Evolutionary conservation across 2,329 filamentous ascomycete genomes (phyloP), one percentile per base, ranked within the genome.

Genomic region (Purpureocillium takamizusanense): DNA sequence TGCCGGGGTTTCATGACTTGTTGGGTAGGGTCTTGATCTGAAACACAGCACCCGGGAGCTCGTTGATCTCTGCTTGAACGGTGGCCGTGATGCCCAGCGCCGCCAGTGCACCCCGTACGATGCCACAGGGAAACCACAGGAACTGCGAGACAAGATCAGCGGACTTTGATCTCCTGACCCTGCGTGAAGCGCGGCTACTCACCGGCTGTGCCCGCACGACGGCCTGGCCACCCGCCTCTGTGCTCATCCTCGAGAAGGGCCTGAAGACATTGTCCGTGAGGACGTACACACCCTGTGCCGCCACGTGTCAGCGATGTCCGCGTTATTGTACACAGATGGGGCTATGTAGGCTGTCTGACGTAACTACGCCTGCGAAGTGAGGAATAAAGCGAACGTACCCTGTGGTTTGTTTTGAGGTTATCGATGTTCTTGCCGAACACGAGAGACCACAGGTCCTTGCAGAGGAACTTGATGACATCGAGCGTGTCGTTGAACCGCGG

Each of bases 341-440:
- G n/a, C n/a, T n/a, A n/a, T n/a, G n/a, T n/a, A n/a, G n/a, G n/a
- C n/a, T n/a, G n/a, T n/a, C n/a, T n/a, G n/a, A n/a, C n/a, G n/a
- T n/a, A n/a, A n/a, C n/a, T n/a, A n/a, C n/a, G n/a, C n/a, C n/a
- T n/a, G 36, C 15, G 15, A 36, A 21, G 35, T 45, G 23, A 44
- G 46, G 32, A 31, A 32, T 21, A 10, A n/a, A 32, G 29, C 17
- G n/a, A 31, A 27, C 23, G 25, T 66, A 87, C 83, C 51, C 92
- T 72, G 59, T 98, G 92, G 57, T 98, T 98, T 8, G 92, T 98
- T 66, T 98, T 98, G 34, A 98, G 72, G 59, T 98, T 98, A 63
- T 98, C 92, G 55, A 98, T 86, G 61, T 97, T 94, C 65, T 98
- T 98, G 57, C 86, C 76, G 62, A 95, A 98, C 13, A 95, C 77